Percentiles rank a stretch among this genome's conserved stretches.
These are phyloP conservation scores for Gentiana macrophylla DNA, from an alignment of 257 asterid species.

Conservation along the genomic window DNA sequence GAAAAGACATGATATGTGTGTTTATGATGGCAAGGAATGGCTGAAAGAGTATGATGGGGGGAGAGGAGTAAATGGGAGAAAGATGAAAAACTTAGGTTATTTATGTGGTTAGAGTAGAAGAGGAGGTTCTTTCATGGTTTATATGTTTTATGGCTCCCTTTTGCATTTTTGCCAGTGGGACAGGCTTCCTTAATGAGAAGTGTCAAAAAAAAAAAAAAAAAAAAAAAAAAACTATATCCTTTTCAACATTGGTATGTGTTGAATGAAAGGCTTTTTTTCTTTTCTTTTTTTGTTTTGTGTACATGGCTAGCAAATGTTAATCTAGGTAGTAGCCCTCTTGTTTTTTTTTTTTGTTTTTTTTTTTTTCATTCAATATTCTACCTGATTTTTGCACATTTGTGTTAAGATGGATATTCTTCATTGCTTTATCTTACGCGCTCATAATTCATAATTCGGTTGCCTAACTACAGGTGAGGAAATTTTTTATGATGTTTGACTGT, in stretches of 20 bases:
- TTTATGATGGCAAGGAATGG: constrained; percentile 10
- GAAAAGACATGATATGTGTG: constrained; percentile 4
- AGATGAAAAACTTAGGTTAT: constrained; percentile 15
- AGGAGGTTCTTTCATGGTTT: constrained; percentile 24
- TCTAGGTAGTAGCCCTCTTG: constrained; percentile 22
- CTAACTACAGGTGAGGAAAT: too few relatives aligned
- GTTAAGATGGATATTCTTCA: constrained; percentile 1
- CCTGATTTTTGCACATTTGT: constrained; percentile 12
- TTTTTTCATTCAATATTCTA: constrained; percentile 13
- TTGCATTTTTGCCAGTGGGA: constrained; percentile 23
- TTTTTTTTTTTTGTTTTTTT: constrained; percentile 18
- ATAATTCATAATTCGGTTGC: too few relatives aligned
- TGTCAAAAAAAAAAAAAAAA: neutral
- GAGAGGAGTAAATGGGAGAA: constrained; percentile 18
- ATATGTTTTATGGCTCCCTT: constrained; percentile 18
- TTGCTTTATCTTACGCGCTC: too few relatives aligned
- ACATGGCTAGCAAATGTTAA: constrained; percentile 26
- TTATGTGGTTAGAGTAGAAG: constrained; percentile 36
- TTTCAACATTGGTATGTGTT: constrained; percentile 35
- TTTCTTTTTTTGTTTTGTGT: constrained; percentile 10
- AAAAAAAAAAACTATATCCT: constrained; percentile 8
- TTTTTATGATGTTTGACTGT: too few relatives aligned
- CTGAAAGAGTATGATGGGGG: constrained; percentile 11
- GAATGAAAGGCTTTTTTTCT: constrained; percentile 24
- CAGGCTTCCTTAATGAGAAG: constrained; percentile 16